A percentile compares a stretch with the other conserved stretches of the same genome.
phyloP scores from a whole-genome alignment of 352 stramenopile species.

The Phytopythium helicoides region DNA sequence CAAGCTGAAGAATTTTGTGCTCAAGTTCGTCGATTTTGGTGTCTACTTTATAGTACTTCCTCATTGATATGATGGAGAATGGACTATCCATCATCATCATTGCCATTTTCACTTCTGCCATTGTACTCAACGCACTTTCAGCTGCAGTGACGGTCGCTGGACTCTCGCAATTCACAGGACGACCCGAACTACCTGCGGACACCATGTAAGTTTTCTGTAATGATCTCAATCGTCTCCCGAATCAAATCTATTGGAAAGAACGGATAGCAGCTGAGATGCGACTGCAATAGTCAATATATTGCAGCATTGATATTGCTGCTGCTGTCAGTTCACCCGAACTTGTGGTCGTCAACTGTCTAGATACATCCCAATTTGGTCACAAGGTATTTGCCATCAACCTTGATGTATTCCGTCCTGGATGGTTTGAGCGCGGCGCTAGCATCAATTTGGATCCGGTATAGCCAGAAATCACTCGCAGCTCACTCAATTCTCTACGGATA shows the following conservation, averaged over 20 bases:
- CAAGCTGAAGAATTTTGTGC: neutral
- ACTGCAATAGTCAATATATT: no score
- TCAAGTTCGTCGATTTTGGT: slow-evolving; percentile 3
- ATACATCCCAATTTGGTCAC: slow-evolving; percentile 24
- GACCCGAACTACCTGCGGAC: slow-evolving; percentile 14
- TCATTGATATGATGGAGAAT: slow-evolving; percentile 12
- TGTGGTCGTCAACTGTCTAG: slow-evolving; percentile 25
- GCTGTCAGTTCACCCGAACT: slow-evolving; percentile 30
- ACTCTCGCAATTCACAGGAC: slow-evolving; percentile 7
- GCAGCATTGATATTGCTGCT: slow-evolving; percentile 35
- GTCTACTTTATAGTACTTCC: slow-evolving; percentile 5
- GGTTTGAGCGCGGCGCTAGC: slow-evolving; percentile 26
- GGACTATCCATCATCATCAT: slow-evolving; percentile 7
- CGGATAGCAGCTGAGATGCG: no score
- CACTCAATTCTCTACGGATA: slow-evolving; percentile 29
- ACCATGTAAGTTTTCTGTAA: slow-evolving; percentile 16
- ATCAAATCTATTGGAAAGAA: no score
- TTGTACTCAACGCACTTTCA: neutral
- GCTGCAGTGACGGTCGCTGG: neutral
- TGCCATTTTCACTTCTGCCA: neutral
- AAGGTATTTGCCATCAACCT: slow-evolving; percentile 30
- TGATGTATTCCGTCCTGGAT: slow-evolving; percentile 20
- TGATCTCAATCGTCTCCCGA: no score
- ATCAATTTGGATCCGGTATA: slow-evolving; percentile 23
- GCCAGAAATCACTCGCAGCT: slow-evolving; percentile 20